phyloP scores from a whole-genome alignment of 2,329 filamentous ascomycete genomes.

The Cladobotryum protrusum region DNA sequence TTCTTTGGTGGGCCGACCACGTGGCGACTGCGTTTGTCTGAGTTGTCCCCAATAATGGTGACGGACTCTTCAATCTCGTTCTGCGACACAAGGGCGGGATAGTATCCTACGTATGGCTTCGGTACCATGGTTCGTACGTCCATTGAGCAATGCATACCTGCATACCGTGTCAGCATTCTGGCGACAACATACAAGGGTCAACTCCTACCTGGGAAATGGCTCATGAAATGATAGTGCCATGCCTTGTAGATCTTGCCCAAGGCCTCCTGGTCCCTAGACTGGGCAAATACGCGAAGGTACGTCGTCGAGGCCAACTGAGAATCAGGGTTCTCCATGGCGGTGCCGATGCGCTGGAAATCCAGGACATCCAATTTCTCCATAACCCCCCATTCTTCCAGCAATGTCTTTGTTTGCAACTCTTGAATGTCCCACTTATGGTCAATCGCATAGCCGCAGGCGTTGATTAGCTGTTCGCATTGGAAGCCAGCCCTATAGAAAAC shows the following conservation, averaged over 20 bases:
- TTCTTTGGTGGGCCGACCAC: constrained; percentile 15
- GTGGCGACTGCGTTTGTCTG: constrained; percentile 8
- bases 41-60: constrained; percentile 13
- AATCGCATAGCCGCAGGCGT: constrained; percentile 42
- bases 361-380: constrained; percentile 39
- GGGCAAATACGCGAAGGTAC: constrained; percentile 38
- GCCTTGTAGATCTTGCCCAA: constrained; percentile 25
- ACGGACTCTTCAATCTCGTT: constrained; percentile 26
- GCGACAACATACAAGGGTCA: not conserved
- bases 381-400: constrained; percentile 32
- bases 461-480: constrained; percentile 38
- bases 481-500: constrained; percentile 44
- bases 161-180: not conserved
- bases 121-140: constrained; percentile 35
- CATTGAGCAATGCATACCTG: constrained; percentile 36
- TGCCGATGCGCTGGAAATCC: constrained; percentile 41
- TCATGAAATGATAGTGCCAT: constrained; percentile 29
- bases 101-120: constrained; percentile 18
- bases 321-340: constrained; percentile 26
- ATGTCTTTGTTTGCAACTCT: constrained; percentile 40
- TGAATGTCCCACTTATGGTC: constrained; percentile 42
- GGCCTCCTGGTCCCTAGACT: constrained; percentile 25
- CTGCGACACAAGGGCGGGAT: constrained; percentile 20
- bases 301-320: constrained; percentile 37
- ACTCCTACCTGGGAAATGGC: constrained; percentile 31